phyloP scores from a whole-genome alignment of 2,329 filamentous ascomycete species.

The Phoma sp. region DNA sequence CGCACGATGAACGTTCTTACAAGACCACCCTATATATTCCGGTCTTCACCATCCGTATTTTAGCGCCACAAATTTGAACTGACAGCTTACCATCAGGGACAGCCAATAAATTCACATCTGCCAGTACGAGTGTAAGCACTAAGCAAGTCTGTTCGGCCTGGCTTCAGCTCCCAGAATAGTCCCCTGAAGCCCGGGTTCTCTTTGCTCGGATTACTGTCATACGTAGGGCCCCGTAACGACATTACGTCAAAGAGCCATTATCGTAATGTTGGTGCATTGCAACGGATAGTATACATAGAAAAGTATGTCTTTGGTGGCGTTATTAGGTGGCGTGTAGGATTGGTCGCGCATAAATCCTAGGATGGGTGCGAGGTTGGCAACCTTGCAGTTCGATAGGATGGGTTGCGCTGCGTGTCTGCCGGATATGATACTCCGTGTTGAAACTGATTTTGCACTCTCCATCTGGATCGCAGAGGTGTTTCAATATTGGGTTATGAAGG shows the following conservation, averaged over 20 bases:
- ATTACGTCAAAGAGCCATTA: slow-evolving; percentile 43
- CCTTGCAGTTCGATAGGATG: slow-evolving; percentile 46
- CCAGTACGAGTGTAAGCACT: slow-evolving; percentile 41
- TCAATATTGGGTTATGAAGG: too few relatives aligned
- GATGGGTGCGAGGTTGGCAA: slow-evolving; percentile 37
- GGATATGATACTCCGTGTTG: slow-evolving; percentile 29
- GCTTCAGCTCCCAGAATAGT: slow-evolving; percentile 38
- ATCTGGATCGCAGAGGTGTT: too few relatives aligned
- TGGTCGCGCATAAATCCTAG: not conserved
- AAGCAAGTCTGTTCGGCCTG: slow-evolving; percentile 51
- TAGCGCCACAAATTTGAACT: not conserved
- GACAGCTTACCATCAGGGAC: not conserved
- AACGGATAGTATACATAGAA: slow-evolving; percentile 47
- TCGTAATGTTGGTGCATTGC: slow-evolving; percentile 33
- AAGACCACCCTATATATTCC: not conserved
- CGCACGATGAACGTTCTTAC: not conserved
- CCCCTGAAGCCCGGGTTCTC: slow-evolving; percentile 45
- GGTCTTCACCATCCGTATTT: not conserved
- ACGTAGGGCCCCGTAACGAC: slow-evolving; percentile 45
- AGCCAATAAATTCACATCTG: not conserved
- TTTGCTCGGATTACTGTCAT: slow-evolving; percentile 48
- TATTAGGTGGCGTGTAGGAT: slow-evolving; percentile 34
- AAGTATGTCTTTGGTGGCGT: slow-evolving; percentile 28
- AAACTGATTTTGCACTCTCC: not conserved
- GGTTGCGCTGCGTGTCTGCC: slow-evolving; percentile 45